These are phyloP conservation scores for Mollisia scopiformis DNA, from an alignment of 2,329 filamentous ascomycete genomes.

Conservation along the genomic window DNA sequence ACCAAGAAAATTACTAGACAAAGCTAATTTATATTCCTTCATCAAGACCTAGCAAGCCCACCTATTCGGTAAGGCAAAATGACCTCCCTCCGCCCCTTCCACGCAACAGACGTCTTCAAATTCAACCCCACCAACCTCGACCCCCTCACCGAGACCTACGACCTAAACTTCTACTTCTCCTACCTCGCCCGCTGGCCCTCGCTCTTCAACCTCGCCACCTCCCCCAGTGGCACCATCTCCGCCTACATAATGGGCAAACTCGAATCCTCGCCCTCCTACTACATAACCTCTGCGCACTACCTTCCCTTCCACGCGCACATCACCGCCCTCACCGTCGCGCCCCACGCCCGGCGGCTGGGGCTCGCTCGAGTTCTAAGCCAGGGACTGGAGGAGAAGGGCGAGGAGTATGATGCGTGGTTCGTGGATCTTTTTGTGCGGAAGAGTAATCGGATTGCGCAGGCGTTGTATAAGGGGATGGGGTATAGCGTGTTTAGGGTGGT, in stretches of 20 bases:
- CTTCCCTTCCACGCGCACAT: conserved; percentile 99
- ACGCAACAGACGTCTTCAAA: conserved; percentile 80
- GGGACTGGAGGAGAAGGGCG: conserved; percentile 79
- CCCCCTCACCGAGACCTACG: conserved; percentile 96
- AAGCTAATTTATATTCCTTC: background rate
- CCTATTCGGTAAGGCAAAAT: conserved; percentile 49
- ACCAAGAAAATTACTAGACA: background rate
- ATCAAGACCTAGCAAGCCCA: background rate
- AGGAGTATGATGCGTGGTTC: conserved; percentile 88
- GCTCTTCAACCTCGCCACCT: conserved; percentile 79
- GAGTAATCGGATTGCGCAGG: conserved; percentile 85
- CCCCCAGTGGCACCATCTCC: conserved; percentile 72
- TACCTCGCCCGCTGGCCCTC: conserved; percentile 97
- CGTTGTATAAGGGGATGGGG: conserved; percentile 87
- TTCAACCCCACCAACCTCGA: conserved; percentile 96
- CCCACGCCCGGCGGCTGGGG: conserved; percentile 81
- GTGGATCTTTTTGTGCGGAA: conserved; percentile 92
- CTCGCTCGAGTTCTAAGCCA: conserved; percentile 83
- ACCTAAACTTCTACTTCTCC: conserved; percentile 91
- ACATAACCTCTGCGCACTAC: conserved; percentile 71
- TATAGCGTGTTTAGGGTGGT: conserved; percentile 91
- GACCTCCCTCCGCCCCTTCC: conserved; percentile 86
- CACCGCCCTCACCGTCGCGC: conserved; percentile 90
- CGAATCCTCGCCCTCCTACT: conserved; percentile 65
- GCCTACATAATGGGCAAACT: conserved; percentile 99